Evolutionary conservation across 805 yeast genomes (phyloP).

Genomic region (Candida michaelii): DNA sequence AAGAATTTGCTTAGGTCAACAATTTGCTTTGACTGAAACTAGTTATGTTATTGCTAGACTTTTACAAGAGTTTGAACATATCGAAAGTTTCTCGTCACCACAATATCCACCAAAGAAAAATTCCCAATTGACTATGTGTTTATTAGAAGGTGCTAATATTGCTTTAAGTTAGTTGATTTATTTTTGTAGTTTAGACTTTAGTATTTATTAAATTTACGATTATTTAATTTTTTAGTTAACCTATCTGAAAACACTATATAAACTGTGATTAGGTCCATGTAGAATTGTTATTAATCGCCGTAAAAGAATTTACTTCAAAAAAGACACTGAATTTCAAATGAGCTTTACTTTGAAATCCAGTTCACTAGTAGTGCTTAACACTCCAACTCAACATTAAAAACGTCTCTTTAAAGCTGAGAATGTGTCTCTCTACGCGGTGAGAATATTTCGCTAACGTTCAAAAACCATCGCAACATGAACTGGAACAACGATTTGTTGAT

Average conservation of each 20-base stretch:
- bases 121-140: conserved; percentile 31
- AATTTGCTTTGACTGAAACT: conserved; percentile 56
- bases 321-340: too few species aligned
- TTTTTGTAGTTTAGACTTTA: neutral
- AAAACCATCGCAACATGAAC: conserved; percentile 12
- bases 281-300: too few species aligned
- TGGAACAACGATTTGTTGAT: conserved; percentile 46
- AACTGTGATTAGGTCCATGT: too few species aligned
- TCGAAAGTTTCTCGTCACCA: conserved; percentile 17
- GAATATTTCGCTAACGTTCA: too few species aligned
- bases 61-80: conserved; percentile 21
- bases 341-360: too few species aligned
- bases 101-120: conserved; percentile 27
- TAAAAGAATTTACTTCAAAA: too few species aligned
- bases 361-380: too few species aligned
- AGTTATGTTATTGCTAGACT: conserved; percentile 43
- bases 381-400: too few species aligned
- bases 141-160: conserved; percentile 22
- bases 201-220: neutral
- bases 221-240: too few species aligned
- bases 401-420: too few species aligned
- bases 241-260: neutral
- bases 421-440: too few species aligned
- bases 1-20: conserved; percentile 56
- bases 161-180: conserved; percentile 2